Evolutionary conservation across 2,329 filamentous ascomycete species (phyloP).

Genomic region (Alternaria sp.): DNA sequence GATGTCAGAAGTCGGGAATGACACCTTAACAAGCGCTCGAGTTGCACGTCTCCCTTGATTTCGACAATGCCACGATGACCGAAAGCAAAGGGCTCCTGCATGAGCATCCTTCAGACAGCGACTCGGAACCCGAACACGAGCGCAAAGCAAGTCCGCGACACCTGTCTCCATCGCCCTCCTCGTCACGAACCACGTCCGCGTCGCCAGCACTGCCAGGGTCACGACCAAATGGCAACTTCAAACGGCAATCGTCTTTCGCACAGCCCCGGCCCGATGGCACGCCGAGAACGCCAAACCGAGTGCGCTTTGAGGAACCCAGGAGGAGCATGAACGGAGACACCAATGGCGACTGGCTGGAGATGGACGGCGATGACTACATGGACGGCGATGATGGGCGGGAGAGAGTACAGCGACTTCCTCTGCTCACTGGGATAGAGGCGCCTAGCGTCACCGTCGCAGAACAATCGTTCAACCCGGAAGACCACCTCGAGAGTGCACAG

Average conservation of each 20-base stretch:
- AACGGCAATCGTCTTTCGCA: constrained; percentile 57
- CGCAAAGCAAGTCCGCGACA: constrained; percentile 28
- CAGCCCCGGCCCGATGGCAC: constrained; percentile 59
- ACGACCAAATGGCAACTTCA: constrained; percentile 37
- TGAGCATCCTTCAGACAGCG: constrained; percentile 44
- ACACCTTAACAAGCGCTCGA: constrained; percentile 8
- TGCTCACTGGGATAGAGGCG: constrained; percentile 84
- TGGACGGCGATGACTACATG: constrained; percentile 70
- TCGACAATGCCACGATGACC: constrained; percentile 51
- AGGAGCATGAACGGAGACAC: constrained; percentile 47
- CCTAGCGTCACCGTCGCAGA: constrained; percentile 77
- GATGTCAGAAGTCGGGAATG: constrained; percentile 15
- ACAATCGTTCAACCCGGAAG: constrained; percentile 64
- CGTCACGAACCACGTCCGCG: constrained; percentile 40
- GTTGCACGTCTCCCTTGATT: constrained; percentile 2
- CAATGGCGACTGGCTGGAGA: constrained; percentile 57
- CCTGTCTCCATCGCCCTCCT: constrained; percentile 38
- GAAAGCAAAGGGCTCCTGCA: constrained; percentile 51
- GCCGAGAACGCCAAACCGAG: constrained; percentile 73
- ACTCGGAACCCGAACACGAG: constrained; percentile 37
- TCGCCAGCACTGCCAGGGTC: constrained; percentile 41
- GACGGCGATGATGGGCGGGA: constrained; percentile 50
- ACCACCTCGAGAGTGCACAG: constrained; percentile 68
- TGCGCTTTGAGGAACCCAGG: constrained; percentile 71
- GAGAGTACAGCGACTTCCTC: constrained; percentile 67